A percentile compares a stretch with the other conserved stretches of the same genome.
Evolutionary conservation across 2,329 filamentous ascomycete genomes (phyloP).

Genomic region (Gnomoniopsis sp.): DNA sequence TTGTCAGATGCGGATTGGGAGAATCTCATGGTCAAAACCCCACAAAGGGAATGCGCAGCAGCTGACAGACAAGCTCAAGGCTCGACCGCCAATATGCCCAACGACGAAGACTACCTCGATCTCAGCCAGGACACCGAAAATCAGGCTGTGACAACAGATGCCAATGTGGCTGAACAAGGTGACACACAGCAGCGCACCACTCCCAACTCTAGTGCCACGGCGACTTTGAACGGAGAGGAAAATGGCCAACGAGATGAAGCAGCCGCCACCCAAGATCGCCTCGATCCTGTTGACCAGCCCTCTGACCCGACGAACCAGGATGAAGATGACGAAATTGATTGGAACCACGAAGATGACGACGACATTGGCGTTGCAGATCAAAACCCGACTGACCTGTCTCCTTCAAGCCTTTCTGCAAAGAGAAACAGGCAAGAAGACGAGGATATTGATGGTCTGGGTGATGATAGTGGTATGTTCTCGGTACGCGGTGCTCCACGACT

Average conservation of each 20-base stretch:
- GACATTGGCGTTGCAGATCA: slow-evolving; percentile 23
- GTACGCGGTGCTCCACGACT: neutral
- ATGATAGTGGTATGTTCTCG: slow-evolving; percentile 29
- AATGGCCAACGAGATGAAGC: slow-evolving; percentile 30
- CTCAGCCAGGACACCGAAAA: slow-evolving; percentile 3
- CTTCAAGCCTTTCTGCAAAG: slow-evolving; percentile 27
- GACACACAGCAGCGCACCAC: slow-evolving; percentile 1
- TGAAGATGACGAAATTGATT: slow-evolving; percentile 32
- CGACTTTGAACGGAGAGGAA: slow-evolving; percentile 34
- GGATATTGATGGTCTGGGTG: slow-evolving; percentile 33
- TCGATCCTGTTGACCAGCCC: slow-evolving; percentile 13
- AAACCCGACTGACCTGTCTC: slow-evolving; percentile 21
- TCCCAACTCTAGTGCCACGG: slow-evolving; percentile 27
- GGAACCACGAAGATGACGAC: slow-evolving; percentile 33
- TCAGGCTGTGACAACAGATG: neutral
- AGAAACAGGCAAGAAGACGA: slow-evolving; percentile 30
- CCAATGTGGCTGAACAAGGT: neutral
- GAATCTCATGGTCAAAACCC: neutral
- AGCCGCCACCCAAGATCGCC: slow-evolving; percentile 24
- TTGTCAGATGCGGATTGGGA: neutral
- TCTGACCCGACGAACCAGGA: neutral
- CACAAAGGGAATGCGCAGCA: neutral
- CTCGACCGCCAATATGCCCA: neutral
- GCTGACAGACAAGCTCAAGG: slow-evolving; percentile 11
- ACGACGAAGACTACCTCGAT: slow-evolving; percentile 20